Evolutionary conservation across 2,329 filamentous ascomycete genomes (phyloP).

Genomic region (Pleomassaria siparia): DNA sequence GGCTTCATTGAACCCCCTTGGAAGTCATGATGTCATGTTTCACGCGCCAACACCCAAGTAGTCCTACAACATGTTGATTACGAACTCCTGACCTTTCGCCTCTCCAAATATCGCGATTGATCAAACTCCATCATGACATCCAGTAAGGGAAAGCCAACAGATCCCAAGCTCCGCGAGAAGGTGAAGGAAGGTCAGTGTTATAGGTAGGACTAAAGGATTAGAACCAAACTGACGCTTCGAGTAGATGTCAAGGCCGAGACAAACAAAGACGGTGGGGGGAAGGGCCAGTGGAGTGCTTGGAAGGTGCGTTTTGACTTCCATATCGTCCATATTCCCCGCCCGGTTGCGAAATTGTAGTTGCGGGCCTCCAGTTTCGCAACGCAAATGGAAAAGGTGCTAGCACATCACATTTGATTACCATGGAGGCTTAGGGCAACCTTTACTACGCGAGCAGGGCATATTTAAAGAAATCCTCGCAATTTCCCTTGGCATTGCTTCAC

Average conservation of each 20-base stretch:
- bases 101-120: no score
- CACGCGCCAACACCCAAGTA: constrained; percentile 11
- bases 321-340: neutral
- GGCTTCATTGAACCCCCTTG: constrained; percentile 10
- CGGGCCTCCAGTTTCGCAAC: no score
- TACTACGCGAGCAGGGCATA: no score
- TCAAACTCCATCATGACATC: constrained; percentile 39
- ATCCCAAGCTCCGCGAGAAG: constrained; percentile 48
- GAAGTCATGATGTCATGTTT: constrained; percentile 24
- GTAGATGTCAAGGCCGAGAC: constrained; percentile 48
- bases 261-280: constrained; percentile 50
- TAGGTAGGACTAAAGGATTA: no score
- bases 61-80: no score
- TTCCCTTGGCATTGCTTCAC: no score
- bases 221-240: neutral
- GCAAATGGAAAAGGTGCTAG: no score
- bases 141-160: constrained; percentile 49
- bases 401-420: no score
- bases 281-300: constrained; percentile 52
- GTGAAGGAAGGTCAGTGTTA: constrained; percentile 47
- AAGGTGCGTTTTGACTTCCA: constrained; percentile 36
- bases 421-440: no score
- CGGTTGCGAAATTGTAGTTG: no score
- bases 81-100: no score
- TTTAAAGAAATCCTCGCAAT: no score